Percentiles rank a stretch among this genome's conserved stretches.
phyloP scores from a whole-genome alignment of 1,284 basidiomycete genomes.

The Ceratobasidium sp. region DNA sequence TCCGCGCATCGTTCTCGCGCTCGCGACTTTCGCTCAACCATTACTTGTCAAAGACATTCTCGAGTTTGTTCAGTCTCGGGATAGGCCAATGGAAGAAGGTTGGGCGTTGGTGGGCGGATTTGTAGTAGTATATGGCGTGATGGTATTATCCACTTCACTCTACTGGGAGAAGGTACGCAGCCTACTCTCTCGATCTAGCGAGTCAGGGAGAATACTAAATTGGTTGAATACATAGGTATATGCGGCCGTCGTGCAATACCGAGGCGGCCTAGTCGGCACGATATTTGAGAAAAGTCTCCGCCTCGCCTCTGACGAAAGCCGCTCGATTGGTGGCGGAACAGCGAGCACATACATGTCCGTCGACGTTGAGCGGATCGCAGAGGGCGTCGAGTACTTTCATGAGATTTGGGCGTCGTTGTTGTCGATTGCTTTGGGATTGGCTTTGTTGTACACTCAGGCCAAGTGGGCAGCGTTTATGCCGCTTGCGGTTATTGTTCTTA shows the following conservation, averaged over 20 bases:
- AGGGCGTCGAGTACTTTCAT: constrained; percentile 52
- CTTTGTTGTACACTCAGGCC: constrained; percentile 51
- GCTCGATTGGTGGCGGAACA: constrained; percentile 39
- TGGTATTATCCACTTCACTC: constrained; percentile 50
- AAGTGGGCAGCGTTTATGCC: constrained; percentile 41
- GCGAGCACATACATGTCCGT: constrained; percentile 52
- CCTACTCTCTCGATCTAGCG: neutral
- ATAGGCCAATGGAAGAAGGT: constrained; percentile 47
- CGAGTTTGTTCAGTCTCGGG: constrained; percentile 48
- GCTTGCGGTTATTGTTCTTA: constrained; percentile 13
- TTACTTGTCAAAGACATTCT: constrained; percentile 52
- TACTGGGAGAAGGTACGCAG: constrained; percentile 54
- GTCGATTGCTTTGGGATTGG: constrained; percentile 51
- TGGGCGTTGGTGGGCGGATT: constrained; percentile 54
- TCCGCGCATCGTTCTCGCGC: constrained; percentile 51
- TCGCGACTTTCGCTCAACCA: constrained; percentile 52
- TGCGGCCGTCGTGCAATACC: constrained; percentile 38
- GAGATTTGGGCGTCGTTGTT: constrained; percentile 52
- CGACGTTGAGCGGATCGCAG: constrained; percentile 53
- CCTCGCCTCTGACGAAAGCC: constrained; percentile 27
- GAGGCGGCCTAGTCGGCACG: constrained; percentile 44
- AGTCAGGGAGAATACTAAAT: too few relatives aligned
- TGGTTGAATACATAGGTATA: neutral
- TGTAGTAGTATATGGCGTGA: constrained; percentile 49
- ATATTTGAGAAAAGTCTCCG: constrained; percentile 46